Conservation (phyloP, 768 basidiomycete species). For the Naematelia encephala region DNA sequence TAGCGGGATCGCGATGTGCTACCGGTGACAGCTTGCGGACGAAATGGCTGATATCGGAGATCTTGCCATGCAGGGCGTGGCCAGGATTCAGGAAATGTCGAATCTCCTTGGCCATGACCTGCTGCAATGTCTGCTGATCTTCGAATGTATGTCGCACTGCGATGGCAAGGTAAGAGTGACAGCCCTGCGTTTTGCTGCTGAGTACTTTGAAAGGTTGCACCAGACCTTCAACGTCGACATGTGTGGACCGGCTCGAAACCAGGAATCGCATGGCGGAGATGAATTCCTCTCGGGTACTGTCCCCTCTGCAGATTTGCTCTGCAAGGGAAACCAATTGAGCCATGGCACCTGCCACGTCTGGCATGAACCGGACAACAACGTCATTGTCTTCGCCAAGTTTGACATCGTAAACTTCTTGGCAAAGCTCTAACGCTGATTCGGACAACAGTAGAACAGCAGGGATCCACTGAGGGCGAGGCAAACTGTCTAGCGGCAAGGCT, state of each 20-base stretch:
- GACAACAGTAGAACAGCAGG: slow-evolving; percentile 78
- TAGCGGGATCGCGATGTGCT: slow-evolving; percentile 72
- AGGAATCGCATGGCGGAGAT: slow-evolving; percentile 76
- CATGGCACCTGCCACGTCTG: background rate
- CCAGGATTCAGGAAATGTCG: slow-evolving; percentile 74
- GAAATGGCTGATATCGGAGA: slow-evolving; percentile 68
- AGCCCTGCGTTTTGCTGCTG: slow-evolving; percentile 56
- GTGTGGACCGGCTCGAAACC: slow-evolving; percentile 51
- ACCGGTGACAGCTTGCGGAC: slow-evolving; percentile 72
- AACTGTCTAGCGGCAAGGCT: slow-evolving; percentile 5
- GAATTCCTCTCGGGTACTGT: slow-evolving; percentile 59
- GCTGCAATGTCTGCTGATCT: slow-evolving; percentile 60
- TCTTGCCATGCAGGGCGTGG: slow-evolving; percentile 52
- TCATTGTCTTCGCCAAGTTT: slow-evolving; percentile 50
- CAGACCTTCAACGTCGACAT: slow-evolving; percentile 62
- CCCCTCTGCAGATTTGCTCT: background rate
- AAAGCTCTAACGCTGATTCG: slow-evolving; percentile 71
- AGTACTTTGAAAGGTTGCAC: slow-evolving; percentile 62
- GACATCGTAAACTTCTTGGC: slow-evolving; percentile 69
- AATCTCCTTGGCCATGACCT: slow-evolving; percentile 77
- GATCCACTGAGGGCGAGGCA: slow-evolving; percentile 73
- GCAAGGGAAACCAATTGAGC: background rate
- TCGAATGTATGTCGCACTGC: slow-evolving; percentile 92
- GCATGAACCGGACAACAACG: background rate
- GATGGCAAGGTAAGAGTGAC: slow-evolving; percentile 77